These are phyloP conservation scores for Jamesozyma hellenica DNA, from an alignment of 805 yeast species.

Conservation along the genomic window DNA sequence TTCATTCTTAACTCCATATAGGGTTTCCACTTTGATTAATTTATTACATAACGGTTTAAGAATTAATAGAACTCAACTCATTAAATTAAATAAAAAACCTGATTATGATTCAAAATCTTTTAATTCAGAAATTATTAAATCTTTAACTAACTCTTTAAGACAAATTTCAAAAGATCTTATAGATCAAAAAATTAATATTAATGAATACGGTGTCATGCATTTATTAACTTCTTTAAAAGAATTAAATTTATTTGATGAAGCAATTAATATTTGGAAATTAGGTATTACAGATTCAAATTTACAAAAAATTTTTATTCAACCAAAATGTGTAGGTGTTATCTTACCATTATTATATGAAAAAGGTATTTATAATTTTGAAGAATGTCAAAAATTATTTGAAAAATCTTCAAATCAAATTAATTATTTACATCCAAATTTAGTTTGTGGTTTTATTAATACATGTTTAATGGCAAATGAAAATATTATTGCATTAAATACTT, in stretches of 20 bases:
- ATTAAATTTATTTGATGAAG: constrained; percentile 46
- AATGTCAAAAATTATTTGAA: constrained; percentile 45
- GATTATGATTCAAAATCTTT: constrained; percentile 49
- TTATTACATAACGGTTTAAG: constrained; percentile 42
- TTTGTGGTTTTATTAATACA: constrained; percentile 60
- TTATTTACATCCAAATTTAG: constrained; percentile 34
- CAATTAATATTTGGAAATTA: constrained; percentile 55
- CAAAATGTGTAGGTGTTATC: constrained; percentile 53
- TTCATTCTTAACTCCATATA: constrained; percentile 34
- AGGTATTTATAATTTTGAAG: constrained; percentile 46
- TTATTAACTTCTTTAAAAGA: constrained; percentile 47
- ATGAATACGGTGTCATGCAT: constrained; percentile 43
- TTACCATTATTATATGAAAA: constrained; percentile 51
- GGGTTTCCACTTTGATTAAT: constrained; percentile 38
- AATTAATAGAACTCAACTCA: constrained; percentile 40
- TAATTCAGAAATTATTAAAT: constrained; percentile 37
- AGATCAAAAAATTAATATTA: constrained; percentile 32
- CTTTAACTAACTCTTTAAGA: constrained; percentile 37
- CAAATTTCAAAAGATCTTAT: constrained; percentile 39
- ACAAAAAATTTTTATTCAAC: constrained; percentile 38
- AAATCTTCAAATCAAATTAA: constrained; percentile 22
- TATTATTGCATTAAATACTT: constrained; percentile 49
- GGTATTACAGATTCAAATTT: constrained; percentile 10
- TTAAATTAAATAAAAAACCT: constrained; percentile 43
- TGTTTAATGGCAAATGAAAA: constrained; percentile 53